phyloP scores from a whole-genome alignment of 1,284 basidiomycete species.

The Tilletiopsis washingtonensis region DNA sequence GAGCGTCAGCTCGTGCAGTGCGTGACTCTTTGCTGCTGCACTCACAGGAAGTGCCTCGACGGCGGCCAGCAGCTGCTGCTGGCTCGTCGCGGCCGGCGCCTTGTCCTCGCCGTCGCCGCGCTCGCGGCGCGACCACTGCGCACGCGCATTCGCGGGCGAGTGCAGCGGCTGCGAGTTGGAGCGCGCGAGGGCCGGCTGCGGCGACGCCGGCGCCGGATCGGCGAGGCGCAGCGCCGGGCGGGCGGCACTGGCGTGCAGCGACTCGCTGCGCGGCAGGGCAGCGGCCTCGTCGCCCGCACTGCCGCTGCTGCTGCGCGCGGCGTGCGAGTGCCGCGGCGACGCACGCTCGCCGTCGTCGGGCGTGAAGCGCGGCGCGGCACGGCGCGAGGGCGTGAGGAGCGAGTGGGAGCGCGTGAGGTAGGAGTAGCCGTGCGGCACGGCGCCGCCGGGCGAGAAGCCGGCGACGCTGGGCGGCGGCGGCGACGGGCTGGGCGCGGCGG shows the following conservation, averaged over 20 bases:
- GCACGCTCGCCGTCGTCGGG: constrained; percentile 1
- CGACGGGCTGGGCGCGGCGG: too few species aligned
- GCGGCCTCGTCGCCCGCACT: too few species aligned
- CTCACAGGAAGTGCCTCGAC: background rate
- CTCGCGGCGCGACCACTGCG: background rate
- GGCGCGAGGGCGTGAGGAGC: constrained; percentile 30
- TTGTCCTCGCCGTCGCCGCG: too few species aligned
- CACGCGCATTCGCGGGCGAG: background rate
- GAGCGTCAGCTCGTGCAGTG: too few species aligned
- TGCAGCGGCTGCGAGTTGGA: constrained; percentile 7
- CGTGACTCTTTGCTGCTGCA: too few species aligned
- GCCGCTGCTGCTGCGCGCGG: too few species aligned
- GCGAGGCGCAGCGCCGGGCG: constrained; percentile 5
- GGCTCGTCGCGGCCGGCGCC: too few species aligned
- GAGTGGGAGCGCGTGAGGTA: constrained; percentile 31
- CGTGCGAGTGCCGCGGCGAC: too few species aligned
- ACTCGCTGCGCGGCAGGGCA: too few species aligned
- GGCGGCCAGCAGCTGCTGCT: too few species aligned
- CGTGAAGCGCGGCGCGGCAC: constrained; percentile 7
- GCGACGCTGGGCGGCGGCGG: too few species aligned
- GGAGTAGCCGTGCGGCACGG: constrained; percentile 33
- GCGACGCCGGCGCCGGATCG: constrained; percentile 1
- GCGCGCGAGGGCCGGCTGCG: background rate
- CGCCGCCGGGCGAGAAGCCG: constrained; percentile 37
- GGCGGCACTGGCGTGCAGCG: background rate